A percentile compares a stretch with the other conserved stretches of the same genome.
Evolutionary conservation across 2,329 filamentous ascomycete species (phyloP).

Genomic region (Hysterium pulicare): DNA sequence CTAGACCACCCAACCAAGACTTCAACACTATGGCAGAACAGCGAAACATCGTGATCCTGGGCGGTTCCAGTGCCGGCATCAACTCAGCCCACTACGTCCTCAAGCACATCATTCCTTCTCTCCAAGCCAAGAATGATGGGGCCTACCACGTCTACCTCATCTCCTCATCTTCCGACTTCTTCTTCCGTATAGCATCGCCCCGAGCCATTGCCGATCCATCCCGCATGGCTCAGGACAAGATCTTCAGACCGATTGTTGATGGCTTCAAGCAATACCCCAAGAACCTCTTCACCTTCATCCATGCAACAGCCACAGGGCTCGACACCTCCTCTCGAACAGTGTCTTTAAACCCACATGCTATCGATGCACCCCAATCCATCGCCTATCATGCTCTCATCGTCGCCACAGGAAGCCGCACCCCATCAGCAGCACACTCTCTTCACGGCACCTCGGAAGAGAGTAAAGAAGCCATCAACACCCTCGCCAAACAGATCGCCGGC

Average conservation of each 20-base stretch:
- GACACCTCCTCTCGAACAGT: slow-evolving; percentile 14
- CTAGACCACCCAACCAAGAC: too few species aligned
- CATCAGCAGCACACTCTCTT: slow-evolving; percentile 29
- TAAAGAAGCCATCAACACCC: slow-evolving; percentile 20
- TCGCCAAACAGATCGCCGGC: slow-evolving; percentile 21
- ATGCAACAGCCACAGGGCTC: slow-evolving; percentile 22
- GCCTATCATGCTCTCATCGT: slow-evolving; percentile 35
- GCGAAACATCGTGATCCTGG: slow-evolving; percentile 36
- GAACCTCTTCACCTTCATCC: slow-evolving; percentile 28
- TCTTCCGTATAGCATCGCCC: slow-evolving; percentile 38
- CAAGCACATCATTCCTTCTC: slow-evolving; percentile 23
- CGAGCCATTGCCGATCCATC: slow-evolving; percentile 29
- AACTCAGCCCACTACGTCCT: slow-evolving; percentile 35
- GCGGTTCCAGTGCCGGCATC: slow-evolving; percentile 35
- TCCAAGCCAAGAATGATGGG: slow-evolving; percentile 15
- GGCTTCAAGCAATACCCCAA: slow-evolving; percentile 30
- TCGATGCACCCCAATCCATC: slow-evolving; percentile 2
- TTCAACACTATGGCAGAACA: too few species aligned
- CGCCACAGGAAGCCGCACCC: slow-evolving; percentile 31
- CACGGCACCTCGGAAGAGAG: slow-evolving; percentile 30
- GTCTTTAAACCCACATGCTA: slow-evolving; percentile 1
- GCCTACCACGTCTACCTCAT: slow-evolving; percentile 34
- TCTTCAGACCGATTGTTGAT: slow-evolving; percentile 31
- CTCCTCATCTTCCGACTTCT: slow-evolving; percentile 34
- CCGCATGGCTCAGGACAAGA: slow-evolving; percentile 24